Evolutionary conservation across 768 basidiomycete genomes (phyloP).

Genomic region (Collybia sp.): DNA sequence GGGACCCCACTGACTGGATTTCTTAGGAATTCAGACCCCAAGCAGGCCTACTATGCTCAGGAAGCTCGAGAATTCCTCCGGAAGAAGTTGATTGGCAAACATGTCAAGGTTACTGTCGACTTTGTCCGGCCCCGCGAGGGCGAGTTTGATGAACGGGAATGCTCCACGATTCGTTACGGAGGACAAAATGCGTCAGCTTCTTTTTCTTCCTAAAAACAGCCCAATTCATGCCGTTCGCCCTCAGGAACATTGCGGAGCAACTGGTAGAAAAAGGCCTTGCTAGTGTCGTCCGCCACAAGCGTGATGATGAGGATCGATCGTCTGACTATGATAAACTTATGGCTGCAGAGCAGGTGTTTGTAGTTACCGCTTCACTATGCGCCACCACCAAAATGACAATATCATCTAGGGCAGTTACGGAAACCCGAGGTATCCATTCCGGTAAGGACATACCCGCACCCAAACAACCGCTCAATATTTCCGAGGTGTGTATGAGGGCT

Average conservation of each 20-base stretch:
- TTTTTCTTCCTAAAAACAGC: background rate
- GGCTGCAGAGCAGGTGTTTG: constrained; percentile 88
- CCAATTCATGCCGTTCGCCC: constrained; percentile 3
- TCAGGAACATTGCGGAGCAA: constrained; percentile 90
- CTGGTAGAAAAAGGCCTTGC: constrained; percentile 92
- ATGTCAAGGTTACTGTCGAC: constrained; percentile 79
- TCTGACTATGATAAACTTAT: constrained; percentile 94
- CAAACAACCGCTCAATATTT: constrained; percentile 84
- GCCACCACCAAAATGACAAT: constrained; percentile 6
- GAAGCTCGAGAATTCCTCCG: constrained; percentile 93
- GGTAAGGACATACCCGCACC: constrained; percentile 82
- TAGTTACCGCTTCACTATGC: constrained; percentile 5
- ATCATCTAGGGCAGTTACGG: constrained; percentile 62
- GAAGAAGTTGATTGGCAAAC: constrained; percentile 88
- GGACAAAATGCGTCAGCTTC: constrained; percentile 68
- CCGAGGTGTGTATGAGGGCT: constrained; percentile 55
- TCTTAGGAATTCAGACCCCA: constrained; percentile 74
- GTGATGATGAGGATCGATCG: constrained; percentile 96
- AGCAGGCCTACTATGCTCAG: constrained; percentile 81
- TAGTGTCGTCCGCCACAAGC: constrained; percentile 84
- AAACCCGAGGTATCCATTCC: constrained; percentile 83
- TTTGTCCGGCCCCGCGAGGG: constrained; percentile 90
- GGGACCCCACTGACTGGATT: background rate
- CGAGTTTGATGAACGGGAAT: constrained; percentile 91
- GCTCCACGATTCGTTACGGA: constrained; percentile 84